Conservation (phyloP, 2,329 filamentous ascomycete species). For the Nothophaeocryptopus gaeumannii region DNA sequence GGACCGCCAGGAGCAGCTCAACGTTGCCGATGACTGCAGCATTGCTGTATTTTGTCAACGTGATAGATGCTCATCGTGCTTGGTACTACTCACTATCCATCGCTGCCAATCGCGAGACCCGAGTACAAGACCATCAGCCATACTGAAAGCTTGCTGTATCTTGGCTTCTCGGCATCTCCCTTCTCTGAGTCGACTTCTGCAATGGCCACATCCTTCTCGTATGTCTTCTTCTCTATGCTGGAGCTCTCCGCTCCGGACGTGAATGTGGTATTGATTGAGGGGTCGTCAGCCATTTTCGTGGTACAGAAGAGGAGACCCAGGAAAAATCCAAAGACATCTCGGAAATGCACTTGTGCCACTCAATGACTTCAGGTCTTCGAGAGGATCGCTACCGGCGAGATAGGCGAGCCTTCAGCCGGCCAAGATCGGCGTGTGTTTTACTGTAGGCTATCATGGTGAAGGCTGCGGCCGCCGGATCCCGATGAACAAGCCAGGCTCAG, state of each 20-base stretch:
- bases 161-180: slow-evolving; percentile 1
- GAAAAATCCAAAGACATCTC: background rate
- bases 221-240: background rate
- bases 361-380: background rate
- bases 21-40: slow-evolving; percentile 37
- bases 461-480: no score
- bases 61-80: no score
- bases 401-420: slow-evolving; percentile 1
- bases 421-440: background rate
- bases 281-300: background rate
- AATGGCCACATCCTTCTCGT: background rate
- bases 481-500: no score
- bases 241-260: background rate
- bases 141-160: slow-evolving; percentile 28
- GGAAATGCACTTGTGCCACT: background rate
- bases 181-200: slow-evolving; percentile 2
- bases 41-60: slow-evolving; percentile 21
- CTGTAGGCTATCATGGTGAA: no score
- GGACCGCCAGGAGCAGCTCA: slow-evolving; percentile 31
- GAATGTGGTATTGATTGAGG: background rate
- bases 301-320: background rate
- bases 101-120: slow-evolving; percentile 36
- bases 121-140: slow-evolving; percentile 38
- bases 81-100: slow-evolving; percentile 30
- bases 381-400: background rate